Evolutionary conservation across 2,329 filamentous ascomycete genomes (phyloP), one percentile per base, ranked within the genome.

Genomic region (Camptophora hylomeconis): DNA sequence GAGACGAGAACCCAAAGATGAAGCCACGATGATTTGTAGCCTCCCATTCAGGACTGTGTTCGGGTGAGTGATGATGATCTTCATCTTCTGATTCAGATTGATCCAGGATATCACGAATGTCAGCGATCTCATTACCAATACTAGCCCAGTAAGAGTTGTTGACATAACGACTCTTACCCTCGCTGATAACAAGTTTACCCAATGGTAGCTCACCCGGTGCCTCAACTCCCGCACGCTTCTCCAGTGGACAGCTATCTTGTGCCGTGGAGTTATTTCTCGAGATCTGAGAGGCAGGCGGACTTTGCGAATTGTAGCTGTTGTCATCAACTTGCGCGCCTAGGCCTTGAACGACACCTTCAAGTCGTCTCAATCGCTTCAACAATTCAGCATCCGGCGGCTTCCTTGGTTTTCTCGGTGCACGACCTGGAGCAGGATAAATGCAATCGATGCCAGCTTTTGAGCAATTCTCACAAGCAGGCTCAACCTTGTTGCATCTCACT

Each of bases 91-190:
- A 67, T 17, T 61, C 65, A 2, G 62, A 54, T 25, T 68, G 62
- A 31, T 72, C 67, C 3, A 76, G 55, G 10, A 75, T 67, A 37
- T 69, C 63, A 41, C 69, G 70, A 41, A 75, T 57, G 44, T 75
- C 70, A 46, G 73, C 69, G 12, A 75, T 65, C 63, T 75, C 70
- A 33, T 72, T 71, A 36, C 66, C 69, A 33, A 75, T 51, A 40
- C 58, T 69, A 4, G 67, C 67, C 67, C 69, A 74, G 38, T 74
- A 67, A 16, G 64, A 64, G 42, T 68, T 72, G 48, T 69, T 74
- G 42, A 75, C 66, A 48, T 75, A 75, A 28, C 67, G 57, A 42
- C 66, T 73, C 36, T 62, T 60, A 16, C 66, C 68, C 36, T 73
- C 66, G 33, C 69, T 67, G 25, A 75, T 61, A 2, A 74, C 65